Base-by-base conservation (phyloP, 2,329 filamentous ascomycete genomes). In the Ceratocystiopsis minuta region DNA sequence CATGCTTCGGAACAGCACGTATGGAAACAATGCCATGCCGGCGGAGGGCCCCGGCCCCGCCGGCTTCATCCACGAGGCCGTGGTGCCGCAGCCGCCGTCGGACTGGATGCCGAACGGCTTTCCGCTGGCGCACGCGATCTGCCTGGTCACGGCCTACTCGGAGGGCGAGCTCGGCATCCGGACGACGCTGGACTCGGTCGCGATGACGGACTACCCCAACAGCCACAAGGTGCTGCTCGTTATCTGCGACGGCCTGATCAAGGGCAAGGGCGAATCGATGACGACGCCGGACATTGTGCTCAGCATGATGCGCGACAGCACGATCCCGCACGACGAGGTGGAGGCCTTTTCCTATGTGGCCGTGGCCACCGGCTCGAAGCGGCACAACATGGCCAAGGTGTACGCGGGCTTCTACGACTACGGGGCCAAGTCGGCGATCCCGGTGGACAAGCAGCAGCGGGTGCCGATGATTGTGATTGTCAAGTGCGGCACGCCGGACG, bases 351-450 rank as follows among this genome's bases (percentile, higher is more conserved):
- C 88, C 1, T 98, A 98, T 51, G 90, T 98, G 40, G 92, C 90
- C 13, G 88, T 98, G 32, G 85, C 90, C 35, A 90, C 82, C 56
- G 90, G 90, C 45, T 82, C 87, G 39, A 98, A 98, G 67, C 78
- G 90, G 53, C 92, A 98, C 74, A 98, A 96, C 63, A 98, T 96
- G 90, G 88, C 90, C 52, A 95, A 96, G 68, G 77, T 96, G 44
- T 95, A 96, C 61, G 80, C 87, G 43, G 92, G 92, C 37, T 98
- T 96, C 67, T 98, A 98, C 62, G 85, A 96, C 60, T 98, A 96
- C 54, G 90, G 92, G 41, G 64, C 72, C 45, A 70, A 82, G 50
- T 93, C 85, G 12, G 64, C 71, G 41, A 82, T 98, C 47, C 80
- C 88, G 1, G 50, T 66, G 2, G 84, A 92, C 47, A 90, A 87